Conservation (phyloP, 1,284 basidiomycete genomes). For the Fistulinella cinereoalba region DNA sequence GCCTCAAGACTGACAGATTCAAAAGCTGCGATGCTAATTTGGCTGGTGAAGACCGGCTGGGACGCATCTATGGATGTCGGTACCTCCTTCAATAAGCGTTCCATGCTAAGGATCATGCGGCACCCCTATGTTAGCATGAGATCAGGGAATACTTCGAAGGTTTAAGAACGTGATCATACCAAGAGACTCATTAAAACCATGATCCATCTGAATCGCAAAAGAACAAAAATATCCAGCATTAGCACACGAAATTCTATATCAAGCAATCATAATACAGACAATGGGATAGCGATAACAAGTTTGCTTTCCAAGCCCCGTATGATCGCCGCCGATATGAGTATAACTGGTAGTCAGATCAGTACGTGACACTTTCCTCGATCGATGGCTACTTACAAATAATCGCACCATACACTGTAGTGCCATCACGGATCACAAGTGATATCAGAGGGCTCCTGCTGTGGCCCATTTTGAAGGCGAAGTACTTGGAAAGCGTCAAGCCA, state of each 20-base stretch:
- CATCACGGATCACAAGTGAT: constrained; percentile 21
- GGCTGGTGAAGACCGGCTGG: too few species aligned
- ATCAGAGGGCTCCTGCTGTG: constrained; percentile 18
- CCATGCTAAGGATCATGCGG: too few species aligned
- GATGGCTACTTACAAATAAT: constrained; percentile 12
- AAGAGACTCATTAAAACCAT: constrained; percentile 9
- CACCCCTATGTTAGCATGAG: too few species aligned
- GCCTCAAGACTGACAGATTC: too few species aligned
- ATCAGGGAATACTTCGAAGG: too few species aligned
- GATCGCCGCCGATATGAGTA: constrained; percentile 5
- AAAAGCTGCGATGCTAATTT: too few species aligned
- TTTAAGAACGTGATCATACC: too few species aligned
- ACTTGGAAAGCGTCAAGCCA: constrained; percentile 19
- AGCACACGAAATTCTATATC: constrained; percentile 2
- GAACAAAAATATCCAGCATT: neutral
- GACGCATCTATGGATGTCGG: too few species aligned
- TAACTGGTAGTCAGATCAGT: constrained; percentile 13
- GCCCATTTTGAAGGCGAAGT: constrained; percentile 10
- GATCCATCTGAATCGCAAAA: constrained; percentile 13
- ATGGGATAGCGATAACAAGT: constrained; percentile 10
- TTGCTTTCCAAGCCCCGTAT: constrained; percentile 7
- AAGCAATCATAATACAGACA: constrained; percentile 14
- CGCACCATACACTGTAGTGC: constrained; percentile 10
- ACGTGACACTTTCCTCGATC: too few species aligned
- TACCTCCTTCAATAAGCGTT: too few species aligned